Evolutionary conservation across 805 yeast species (phyloP), one percentile per base, ranked within the genome.

Genomic region (Torulaspora delbrueckii): DNA sequence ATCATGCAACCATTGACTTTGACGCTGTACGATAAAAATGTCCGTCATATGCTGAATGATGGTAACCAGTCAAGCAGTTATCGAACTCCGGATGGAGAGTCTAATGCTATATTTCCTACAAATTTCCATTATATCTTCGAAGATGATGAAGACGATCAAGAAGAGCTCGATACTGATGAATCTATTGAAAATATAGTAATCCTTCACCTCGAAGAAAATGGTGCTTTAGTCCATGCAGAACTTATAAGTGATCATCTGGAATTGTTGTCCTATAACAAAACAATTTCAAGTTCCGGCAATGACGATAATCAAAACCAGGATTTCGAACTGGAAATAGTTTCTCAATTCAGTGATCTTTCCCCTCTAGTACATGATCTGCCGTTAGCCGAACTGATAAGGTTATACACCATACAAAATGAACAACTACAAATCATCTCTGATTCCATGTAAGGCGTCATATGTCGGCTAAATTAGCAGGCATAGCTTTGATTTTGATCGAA

Each of bases 401-500:
- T 61, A 22, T 62, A 60, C 45, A 53, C 45, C 14, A 48, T 51
- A 16, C 65, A 60, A 35, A 62, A 60, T 50, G 55, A 55, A 25
- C 67, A 62, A 40, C 38, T 62, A 33, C 54, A 54, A 39, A 50
- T 38, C 8, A 46, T 59, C 23, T 43, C 58, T 10, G 43, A 58
- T 42, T 49, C 56, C 26, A 50, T 56, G 43, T 54, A 40, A 18
- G 13, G n/a, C 30, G 53, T 13, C 57, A 74, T 59, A 77, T 65
- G 50, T 78, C 70, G 54, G 77, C 76, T 60, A 82, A 67, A 62
- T 77, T 77, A 56, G 80, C 85, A 46, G 99, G 99, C 91, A 93
- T 86, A 70, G 91, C 96, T 57, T 81, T 86, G 53, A 91, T 88
- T 72, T 84, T 86, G 43, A 95, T 88, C 58, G 84, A 78, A 77